Evolutionary conservation across 257 asterid genomes (phyloP).

Genomic region (Rubia yunnanensis): DNA sequence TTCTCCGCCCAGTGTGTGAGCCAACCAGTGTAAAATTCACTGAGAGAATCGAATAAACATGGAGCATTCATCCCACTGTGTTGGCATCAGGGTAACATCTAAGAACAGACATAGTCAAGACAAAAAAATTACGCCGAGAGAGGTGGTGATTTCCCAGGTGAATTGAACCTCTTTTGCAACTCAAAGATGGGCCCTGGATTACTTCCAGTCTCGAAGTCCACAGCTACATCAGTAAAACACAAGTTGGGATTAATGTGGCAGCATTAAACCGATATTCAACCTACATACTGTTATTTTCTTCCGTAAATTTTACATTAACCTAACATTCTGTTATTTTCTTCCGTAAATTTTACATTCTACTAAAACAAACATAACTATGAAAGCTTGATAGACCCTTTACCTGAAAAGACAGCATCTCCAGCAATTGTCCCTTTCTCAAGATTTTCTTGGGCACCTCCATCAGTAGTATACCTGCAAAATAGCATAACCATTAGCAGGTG

Average conservation of each 20-base stretch:
- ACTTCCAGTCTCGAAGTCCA: slow-evolving; percentile 85
- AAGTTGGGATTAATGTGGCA: slow-evolving; percentile 3
- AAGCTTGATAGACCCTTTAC: slow-evolving; percentile 19
- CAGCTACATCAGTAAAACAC: slow-evolving; percentile 39
- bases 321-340: not conserved
- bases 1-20: slow-evolving; percentile 97
- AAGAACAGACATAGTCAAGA: slow-evolving; percentile 1
- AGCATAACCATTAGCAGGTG: slow-evolving; percentile 1
- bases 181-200: slow-evolving; percentile 76
- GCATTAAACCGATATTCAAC: not conserved
- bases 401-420: slow-evolving; percentile 82
- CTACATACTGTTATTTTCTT: not conserved
- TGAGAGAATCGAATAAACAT: slow-evolving; percentile 21
- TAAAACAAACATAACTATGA: not conserved
- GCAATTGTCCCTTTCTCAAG: slow-evolving; percentile 81
- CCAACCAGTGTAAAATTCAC: slow-evolving; percentile 98
- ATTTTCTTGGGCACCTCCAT: slow-evolving; percentile 76
- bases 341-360: not conserved
- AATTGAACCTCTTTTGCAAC: slow-evolving; percentile 80
- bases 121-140: slow-evolving; percentile 62
- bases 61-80: not conserved
- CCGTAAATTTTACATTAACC: not conserved
- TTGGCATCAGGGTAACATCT: not conserved
- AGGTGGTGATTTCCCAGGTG: slow-evolving; percentile 89
- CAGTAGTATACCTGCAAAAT: slow-evolving; percentile 81